Percentiles rank a stretch among this genome's conserved stretches.
Conservation (phyloP, 73 alveolate species). For the Uronychia setigera region DNA sequence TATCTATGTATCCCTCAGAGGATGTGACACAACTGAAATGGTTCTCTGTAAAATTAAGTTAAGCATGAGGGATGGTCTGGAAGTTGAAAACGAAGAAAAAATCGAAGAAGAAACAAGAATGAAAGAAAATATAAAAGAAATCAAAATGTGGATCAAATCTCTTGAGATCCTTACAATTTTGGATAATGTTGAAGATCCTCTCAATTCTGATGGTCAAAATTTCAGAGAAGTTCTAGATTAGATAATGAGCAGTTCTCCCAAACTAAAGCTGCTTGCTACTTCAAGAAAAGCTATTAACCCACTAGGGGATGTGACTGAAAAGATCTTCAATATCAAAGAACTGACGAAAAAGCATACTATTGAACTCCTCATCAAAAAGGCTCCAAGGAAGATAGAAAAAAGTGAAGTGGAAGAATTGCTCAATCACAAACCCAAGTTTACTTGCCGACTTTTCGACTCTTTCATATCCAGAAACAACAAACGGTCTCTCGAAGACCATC, state of each 20-base stretch:
- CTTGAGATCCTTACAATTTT: conserved; percentile 43
- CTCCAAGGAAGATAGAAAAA: conserved; percentile 57
- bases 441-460: not conserved
- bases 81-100: not conserved
- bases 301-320: conserved; percentile 31
- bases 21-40: conserved; percentile 44
- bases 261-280: conserved; percentile 25
- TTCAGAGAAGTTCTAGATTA: conserved; percentile 29
- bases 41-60: conserved; percentile 38
- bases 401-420: conserved; percentile 48
- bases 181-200: conserved; percentile 68
- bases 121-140: not conserved
- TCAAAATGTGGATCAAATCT: conserved; percentile 3
- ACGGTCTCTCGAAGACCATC: conserved; percentile 13
- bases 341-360: conserved; percentile 21
- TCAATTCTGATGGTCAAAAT: conserved; percentile 25
- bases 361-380: conserved; percentile 43
- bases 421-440: not conserved
- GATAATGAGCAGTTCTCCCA: conserved; percentile 29
- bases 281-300: conserved; percentile 24
- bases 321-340: conserved; percentile 15
- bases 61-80: conserved; percentile 6
- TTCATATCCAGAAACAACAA: not conserved
- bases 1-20: conserved; percentile 45
- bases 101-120: conserved; percentile 8